Percentiles rank a stretch among this genome's conserved stretches.
These are phyloP conservation scores for Lepiota subincarnata DNA, from an alignment of 768 basidiomycete species.

Conservation along the genomic window DNA sequence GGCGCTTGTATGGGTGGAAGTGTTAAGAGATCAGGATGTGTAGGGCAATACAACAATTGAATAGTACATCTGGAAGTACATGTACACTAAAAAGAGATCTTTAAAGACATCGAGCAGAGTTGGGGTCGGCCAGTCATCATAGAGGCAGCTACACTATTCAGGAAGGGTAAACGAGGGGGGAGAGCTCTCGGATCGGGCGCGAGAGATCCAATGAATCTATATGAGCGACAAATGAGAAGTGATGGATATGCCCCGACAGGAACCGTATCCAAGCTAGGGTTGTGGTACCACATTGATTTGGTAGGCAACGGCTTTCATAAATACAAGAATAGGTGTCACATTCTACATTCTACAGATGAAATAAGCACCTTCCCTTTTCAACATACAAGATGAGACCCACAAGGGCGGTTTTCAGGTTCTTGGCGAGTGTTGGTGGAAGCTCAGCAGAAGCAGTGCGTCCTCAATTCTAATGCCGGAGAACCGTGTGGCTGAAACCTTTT, in stretches of 20 bases:
- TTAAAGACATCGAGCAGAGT: too few species aligned
- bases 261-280: neutral
- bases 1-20: too few species aligned
- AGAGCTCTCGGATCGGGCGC: neutral
- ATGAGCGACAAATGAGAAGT: neutral
- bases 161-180: neutral
- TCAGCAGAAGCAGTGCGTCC: conserved; percentile 69
- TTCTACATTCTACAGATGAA: neutral
- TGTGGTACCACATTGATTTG: neutral
- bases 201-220: conserved; percentile 1
- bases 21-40: too few species aligned
- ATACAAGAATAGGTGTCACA: neutral
- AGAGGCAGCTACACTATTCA: conserved; percentile 2
- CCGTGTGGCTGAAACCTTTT: conserved; percentile 39
- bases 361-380: conserved; percentile 2
- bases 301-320: neutral
- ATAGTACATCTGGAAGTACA: neutral
- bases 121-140: neutral
- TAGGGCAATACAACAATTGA: too few species aligned
- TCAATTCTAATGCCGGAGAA: conserved; percentile 62
- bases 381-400: too few species aligned
- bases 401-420: conserved; percentile 15
- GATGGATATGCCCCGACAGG: neutral
- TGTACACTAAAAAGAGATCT: neutral
- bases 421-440: conserved; percentile 60